Evolutionary conservation across 2,329 filamentous ascomycete species (phyloP), one percentile per base, ranked within the genome.

Genomic region (Diplodia sapinea): DNA sequence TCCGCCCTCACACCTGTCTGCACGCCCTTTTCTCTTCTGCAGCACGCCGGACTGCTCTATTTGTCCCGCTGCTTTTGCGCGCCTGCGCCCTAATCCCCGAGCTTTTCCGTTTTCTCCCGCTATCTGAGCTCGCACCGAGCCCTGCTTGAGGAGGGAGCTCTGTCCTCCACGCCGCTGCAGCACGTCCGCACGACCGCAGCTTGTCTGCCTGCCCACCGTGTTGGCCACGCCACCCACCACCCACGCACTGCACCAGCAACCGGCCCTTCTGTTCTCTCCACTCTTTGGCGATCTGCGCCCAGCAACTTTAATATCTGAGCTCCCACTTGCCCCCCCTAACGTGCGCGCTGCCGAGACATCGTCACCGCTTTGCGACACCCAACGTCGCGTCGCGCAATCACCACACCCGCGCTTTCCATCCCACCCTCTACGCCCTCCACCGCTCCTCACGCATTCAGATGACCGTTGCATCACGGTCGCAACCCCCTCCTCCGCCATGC

Each of bases 401-500:
- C 40, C 64, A 47, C 52, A 38, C 29, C 64, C 52, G 52, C 55
- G 33, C 55, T 38, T 33, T 51, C 43, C 55, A 62, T 38, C 65
- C 11, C 66, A 33, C 36, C 73, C 65, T 70, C 77, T 77, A 76
- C 76, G 70, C 75, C 70, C 68, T 71, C 71, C 72, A 66, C 26
- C 55, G 36, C 50, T 51, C 29, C 68, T 72, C 70, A 72, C 76
- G 69, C 73, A 75, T 71, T 77, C 77, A 78, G 77, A 79, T 79
- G 78, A 76, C 66, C 75, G 71, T 72, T 76, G 74, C 73, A 72
- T 74, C 71, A 70, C 72, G 72, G 75, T 76, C 73, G 70, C 74
- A 78, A 77, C 73, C 72, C 72, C 74, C 71, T 70, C 69, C 68
- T 69, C 71, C 75, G 77, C 73, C 73, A 84, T 84, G 82, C 81